phyloP scores from a whole-genome alignment of 2,329 filamentous ascomycete genomes.

The Gnomoniopsis smithogilvyi region DNA sequence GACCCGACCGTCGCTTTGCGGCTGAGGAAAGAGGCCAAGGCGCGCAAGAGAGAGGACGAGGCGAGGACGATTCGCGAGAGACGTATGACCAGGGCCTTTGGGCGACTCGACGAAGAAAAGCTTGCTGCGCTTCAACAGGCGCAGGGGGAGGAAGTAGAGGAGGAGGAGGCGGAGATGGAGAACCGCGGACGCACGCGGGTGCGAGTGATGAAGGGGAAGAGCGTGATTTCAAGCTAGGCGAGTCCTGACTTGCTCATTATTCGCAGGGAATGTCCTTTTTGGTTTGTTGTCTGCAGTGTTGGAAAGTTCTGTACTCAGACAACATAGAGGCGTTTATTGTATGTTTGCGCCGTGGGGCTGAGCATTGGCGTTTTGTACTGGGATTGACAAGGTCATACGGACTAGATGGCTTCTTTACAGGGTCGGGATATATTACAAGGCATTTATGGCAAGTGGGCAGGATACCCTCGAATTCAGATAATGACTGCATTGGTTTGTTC shows the following conservation, averaged over 20 bases:
- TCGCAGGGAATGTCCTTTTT: too few relatives aligned
- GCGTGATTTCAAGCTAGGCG: background rate
- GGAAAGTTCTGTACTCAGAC: too few relatives aligned
- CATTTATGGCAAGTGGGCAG: too few relatives aligned
- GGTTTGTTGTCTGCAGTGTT: too few relatives aligned
- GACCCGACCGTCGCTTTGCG: conserved; percentile 27
- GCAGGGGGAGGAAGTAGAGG: background rate
- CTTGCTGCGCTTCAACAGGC: background rate
- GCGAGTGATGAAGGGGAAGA: background rate
- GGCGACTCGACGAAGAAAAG: background rate
- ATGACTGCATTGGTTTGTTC: background rate
- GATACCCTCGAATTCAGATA: too few relatives aligned
- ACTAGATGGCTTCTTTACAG: too few relatives aligned
- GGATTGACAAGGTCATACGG: too few relatives aligned
- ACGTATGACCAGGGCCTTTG: conserved; percentile 7
- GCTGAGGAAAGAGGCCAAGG: conserved; percentile 31
- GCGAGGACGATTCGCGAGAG: conserved; percentile 2
- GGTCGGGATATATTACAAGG: too few relatives aligned
- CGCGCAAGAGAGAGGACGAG: conserved; percentile 21
- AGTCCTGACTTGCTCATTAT: background rate
- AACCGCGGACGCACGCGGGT: background rate
- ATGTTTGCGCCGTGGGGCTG: too few relatives aligned
- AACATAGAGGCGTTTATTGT: too few relatives aligned
- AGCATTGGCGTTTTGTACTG: too few relatives aligned
- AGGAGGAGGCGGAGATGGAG: background rate